Base-by-base conservation (phyloP, 352 stramenopile genomes). In the Thalassiosira ordinaria region DNA sequence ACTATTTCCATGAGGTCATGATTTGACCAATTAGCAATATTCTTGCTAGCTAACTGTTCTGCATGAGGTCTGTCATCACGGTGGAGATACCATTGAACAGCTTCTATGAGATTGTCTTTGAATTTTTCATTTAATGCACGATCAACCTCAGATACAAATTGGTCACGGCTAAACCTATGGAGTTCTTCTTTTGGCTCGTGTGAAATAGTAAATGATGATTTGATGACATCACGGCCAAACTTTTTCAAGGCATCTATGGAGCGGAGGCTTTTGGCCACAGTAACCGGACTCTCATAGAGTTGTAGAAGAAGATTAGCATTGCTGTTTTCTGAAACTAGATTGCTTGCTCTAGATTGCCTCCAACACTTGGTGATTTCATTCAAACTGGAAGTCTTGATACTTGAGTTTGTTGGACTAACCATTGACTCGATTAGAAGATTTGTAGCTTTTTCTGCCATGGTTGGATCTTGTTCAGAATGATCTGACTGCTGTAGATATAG, bases 271-370 rank as follows among this genome's bases (percentile, higher is more conserved):
- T 57, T 72, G 11, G 60, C 63, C 16, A 63, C 39, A 31, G 0
- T 29, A 37, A 64, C 1, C 29, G 69, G 69, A 41, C 33, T 52
- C 46, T 79, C 37, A 53, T 69, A 79, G 8, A 79, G 60, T 6
- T 67, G 60, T 18, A 79, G 52, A 37, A 79, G 70, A 2, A 79
- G 47, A 46, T 57, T 67, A 18, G 59, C 26, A 35, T 78, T 51
- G 29, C 57, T 33, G 29, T 57, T 26, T 18, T 65, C 55, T 8
- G 69, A 41, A 1, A 72, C 22, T 14, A 14, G 39, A 4, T 29
- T n/a, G 31, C 60, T 67, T 49, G 49, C 33, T 49, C n/a, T 73
- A 1, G 44, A 64, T 7, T 62, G 2, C 5, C 1, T 39, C 70
- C 47, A 79, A 26, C 44, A 41, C 14, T 59, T 22, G 31, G 60